phyloP scores from a whole-genome alignment of 371 early-diverging fungal genomes.

The Mortierella sp. region DNA sequence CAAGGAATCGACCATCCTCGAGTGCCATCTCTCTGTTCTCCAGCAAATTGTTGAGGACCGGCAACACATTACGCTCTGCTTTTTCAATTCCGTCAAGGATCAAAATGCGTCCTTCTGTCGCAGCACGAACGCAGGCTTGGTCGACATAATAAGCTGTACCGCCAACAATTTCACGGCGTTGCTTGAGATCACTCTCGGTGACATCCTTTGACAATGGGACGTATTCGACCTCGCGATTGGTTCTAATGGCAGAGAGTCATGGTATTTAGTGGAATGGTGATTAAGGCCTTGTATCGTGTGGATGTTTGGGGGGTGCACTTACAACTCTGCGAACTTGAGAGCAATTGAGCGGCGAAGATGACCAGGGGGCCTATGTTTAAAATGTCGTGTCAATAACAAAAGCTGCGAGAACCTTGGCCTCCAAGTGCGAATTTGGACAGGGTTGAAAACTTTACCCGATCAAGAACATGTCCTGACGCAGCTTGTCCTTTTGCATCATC shows the following conservation, averaged over 20 bases:
- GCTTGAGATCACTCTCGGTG: constrained; percentile 85
- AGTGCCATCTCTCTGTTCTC: constrained; percentile 91
- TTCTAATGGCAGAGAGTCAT: constrained; percentile 12
- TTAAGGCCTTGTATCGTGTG: too few species aligned
- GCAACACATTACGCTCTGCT: constrained; percentile 88
- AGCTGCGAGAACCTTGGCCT: too few species aligned
- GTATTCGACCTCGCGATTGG: constrained; percentile 78
- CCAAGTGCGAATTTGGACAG: too few species aligned
- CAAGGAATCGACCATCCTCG: constrained; percentile 86
- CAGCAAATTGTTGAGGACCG: constrained; percentile 86
- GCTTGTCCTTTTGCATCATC: constrained; percentile 78
- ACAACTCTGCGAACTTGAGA: constrained; percentile 81
- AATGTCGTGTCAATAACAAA: neutral
- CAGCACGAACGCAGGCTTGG: constrained; percentile 84
- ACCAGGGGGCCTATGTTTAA: constrained; percentile 68
- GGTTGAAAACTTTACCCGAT: constrained; percentile 67
- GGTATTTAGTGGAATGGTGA: neutral
- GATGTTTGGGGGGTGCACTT: too few species aligned
- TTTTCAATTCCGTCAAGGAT: constrained; percentile 88
- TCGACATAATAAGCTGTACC: constrained; percentile 82
- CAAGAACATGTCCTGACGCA: constrained; percentile 88
- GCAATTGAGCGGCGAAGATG: constrained; percentile 75
- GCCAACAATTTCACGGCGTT: constrained; percentile 80
- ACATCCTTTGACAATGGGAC: constrained; percentile 83
- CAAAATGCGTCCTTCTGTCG: constrained; percentile 81